These are phyloP conservation scores for Sphagnum contortum DNA, from an alignment of 225 moss, liverwort and hornwort genomes.

Conservation along the genomic window DNA sequence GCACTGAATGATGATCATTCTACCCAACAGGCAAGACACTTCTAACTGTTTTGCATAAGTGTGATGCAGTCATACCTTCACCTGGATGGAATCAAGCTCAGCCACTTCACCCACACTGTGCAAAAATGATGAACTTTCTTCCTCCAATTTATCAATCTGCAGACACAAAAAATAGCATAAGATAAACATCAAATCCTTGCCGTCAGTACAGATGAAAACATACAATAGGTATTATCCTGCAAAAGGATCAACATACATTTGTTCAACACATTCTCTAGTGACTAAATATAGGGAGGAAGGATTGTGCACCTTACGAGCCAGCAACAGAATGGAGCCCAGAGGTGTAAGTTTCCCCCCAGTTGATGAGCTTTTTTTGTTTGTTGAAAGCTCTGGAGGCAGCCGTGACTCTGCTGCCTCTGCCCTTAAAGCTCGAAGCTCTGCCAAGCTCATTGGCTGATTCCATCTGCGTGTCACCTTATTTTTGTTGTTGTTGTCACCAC, in stretches of 20 bases:
- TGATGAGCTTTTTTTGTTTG: slow-evolving; percentile 20
- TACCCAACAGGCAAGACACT: background rate
- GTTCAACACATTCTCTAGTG: no score
- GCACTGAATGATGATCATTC: no score
- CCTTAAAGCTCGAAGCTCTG: slow-evolving; percentile 77
- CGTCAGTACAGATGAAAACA: no score
- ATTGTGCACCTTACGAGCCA: slow-evolving; percentile 60
- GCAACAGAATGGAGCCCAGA: slow-evolving; percentile 75
- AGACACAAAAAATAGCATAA: background rate
- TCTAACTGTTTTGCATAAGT: no score
- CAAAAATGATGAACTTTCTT: slow-evolving; percentile 48
- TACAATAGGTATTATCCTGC: no score
- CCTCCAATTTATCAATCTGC: slow-evolving; percentile 54
- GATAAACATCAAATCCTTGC: no score
- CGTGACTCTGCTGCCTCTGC: slow-evolving; percentile 89
- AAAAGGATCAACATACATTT: no score
- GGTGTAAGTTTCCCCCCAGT: slow-evolving; percentile 61
- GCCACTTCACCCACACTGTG: slow-evolving; percentile 16
- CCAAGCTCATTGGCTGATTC: slow-evolving; percentile 54
- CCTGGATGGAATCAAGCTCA: slow-evolving; percentile 35
- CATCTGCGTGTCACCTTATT: slow-evolving; percentile 13
- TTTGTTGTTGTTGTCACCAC: background rate
- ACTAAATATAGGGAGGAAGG: no score
- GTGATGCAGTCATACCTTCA: slow-evolving; percentile 18
- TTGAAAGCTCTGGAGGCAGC: slow-evolving; percentile 31